These are phyloP conservation scores for Herpetomonas tarakana DNA, from an alignment of 208 protist species.

Conservation along the genomic window DNA sequence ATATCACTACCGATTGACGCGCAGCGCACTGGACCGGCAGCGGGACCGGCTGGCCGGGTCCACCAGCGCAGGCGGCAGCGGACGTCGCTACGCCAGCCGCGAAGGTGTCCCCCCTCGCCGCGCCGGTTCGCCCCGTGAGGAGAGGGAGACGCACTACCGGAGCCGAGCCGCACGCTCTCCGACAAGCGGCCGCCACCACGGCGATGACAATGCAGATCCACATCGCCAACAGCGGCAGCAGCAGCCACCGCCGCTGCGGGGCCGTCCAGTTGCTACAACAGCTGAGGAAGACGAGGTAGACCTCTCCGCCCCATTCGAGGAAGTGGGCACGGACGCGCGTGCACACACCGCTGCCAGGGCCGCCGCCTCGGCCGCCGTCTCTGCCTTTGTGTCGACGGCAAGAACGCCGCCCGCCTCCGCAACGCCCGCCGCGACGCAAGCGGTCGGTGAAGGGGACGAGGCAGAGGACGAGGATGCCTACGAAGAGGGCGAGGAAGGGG, in stretches of 20 bases:
- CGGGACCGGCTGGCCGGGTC: conserved; percentile 7
- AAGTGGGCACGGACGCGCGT: no score
- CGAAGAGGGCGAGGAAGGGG: conserved; percentile 7
- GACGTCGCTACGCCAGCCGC: background rate
- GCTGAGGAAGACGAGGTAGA: no score
- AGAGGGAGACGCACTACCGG: no score
- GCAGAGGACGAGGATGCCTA: conserved; percentile 1
- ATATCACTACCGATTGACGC: conserved; percentile 19
- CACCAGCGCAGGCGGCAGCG: background rate
- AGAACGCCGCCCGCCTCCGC: background rate
- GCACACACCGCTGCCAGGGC: background rate
- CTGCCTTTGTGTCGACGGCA: background rate
- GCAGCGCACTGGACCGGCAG: conserved; percentile 21
- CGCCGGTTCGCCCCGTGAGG: no score
- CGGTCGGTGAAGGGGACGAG: background rate
- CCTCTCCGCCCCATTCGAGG: background rate
- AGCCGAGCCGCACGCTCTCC: no score
- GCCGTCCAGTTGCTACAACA: no score
- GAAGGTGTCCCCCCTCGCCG: no score
- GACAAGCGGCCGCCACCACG: no score
- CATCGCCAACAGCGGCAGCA: no score
- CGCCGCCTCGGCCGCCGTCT: background rate
- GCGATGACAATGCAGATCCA: no score
- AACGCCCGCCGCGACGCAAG: background rate
- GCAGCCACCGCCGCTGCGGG: no score